Base-by-base conservation (phyloP, 495 filamentous ascomycete species). In the Penicillium parvum region DNA sequence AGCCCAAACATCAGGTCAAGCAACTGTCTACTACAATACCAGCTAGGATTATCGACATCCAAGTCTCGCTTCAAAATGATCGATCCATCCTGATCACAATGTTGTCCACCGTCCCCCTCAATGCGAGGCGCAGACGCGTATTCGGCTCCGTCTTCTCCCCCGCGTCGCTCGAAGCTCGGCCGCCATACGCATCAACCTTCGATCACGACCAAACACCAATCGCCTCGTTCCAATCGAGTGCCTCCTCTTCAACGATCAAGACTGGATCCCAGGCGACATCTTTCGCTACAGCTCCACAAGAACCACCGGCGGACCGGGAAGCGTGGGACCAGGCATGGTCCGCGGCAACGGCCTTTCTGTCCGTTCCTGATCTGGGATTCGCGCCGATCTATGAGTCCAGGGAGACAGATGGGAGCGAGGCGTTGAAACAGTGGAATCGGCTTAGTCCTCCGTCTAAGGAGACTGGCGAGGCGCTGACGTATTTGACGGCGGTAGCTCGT, bases 251-350 rank as follows among this genome's bases (percentile, higher is more conserved):
- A 4, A 62, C 56, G 1, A 28, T 59, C 17, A 46, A 41, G 48
- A 37, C 40, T n/a, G 53, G 42, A 11, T 52, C 49, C 1, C 42
- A 52, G 16, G 18, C 46, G n/a, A 40, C 22, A 25, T 53, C 47
- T 1, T 52, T 55, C 6, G 33, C 35, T 7, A 25, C 50, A 2
- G 28, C 33, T 16, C 28, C 37, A 12, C 45, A 40, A 17, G 32
- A 29, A 7, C 22, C 47, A 35, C 42, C 54, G 23, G 45, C 55
- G 27, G 78, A 87, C 43, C 81, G 83, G 55, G 66, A 72, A 39
- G 63, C 63, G 40, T 88, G 81, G 75, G 77, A 85, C 49, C 72
- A 77, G 39, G 79, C 84, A 26, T 88, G 86, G 83, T 76, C 78
- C 55, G 62, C 72, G 2, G 84, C 83, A 32, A 87, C 82, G 8